Percentiles rank a stretch among this genome's conserved stretches.
Conservation (phyloP, 2,329 filamentous ascomycete species). For the Fusarium austroafricanum region DNA sequence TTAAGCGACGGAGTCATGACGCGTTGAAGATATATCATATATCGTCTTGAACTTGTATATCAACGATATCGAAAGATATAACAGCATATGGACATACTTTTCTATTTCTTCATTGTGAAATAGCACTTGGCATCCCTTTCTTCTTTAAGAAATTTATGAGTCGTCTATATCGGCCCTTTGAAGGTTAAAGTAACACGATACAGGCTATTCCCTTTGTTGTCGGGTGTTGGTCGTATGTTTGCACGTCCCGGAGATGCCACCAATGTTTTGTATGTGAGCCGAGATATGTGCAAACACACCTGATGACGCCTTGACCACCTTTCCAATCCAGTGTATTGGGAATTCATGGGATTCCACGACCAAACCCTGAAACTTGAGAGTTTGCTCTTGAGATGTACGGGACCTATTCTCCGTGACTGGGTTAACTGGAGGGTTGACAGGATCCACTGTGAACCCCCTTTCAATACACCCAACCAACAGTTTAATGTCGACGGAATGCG, state of each 20-base stretch:
- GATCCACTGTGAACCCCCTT: neutral
- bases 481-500: constrained; percentile 4
- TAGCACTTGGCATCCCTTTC: neutral
- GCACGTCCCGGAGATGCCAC: neutral
- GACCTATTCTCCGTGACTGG: neutral
- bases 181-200: constrained; percentile 14
- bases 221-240: constrained; percentile 41
- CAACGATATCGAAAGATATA: constrained; percentile 25
- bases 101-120: neutral
- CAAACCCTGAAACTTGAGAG: neutral
- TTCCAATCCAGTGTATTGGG: neutral
- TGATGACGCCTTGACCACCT: neutral
- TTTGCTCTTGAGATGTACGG: neutral
- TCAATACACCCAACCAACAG: neutral
- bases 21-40: constrained; percentile 15
- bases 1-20: constrained; percentile 24
- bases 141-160: neutral
- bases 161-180: constrained; percentile 5
- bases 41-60: constrained; percentile 6
- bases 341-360: neutral
- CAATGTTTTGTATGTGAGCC: neutral
- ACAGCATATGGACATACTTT: constrained; percentile 1
- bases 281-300: neutral
- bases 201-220: constrained; percentile 27
- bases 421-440: neutral